phyloP scores from a whole-genome alignment of 1,139 yeast genomes.

The Saccharomyces hybrid region DNA sequence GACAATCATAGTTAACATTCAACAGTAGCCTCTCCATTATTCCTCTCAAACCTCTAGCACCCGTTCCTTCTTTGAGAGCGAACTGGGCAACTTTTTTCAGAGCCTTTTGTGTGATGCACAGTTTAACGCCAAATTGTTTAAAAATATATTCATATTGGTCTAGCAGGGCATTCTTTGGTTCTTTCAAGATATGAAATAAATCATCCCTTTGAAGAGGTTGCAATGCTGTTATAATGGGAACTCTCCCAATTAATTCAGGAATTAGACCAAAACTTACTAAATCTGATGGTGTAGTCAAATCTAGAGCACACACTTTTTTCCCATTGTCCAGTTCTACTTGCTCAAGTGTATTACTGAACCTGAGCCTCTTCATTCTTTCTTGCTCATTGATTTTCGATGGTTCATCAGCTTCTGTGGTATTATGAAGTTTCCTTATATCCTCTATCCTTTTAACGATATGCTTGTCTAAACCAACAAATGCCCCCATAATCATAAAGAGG shows the following conservation, averaged over 20 bases:
- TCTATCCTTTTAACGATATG: slow-evolving; percentile 36
- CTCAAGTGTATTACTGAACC: slow-evolving; percentile 27
- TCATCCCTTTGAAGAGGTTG: slow-evolving; percentile 39
- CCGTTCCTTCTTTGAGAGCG: slow-evolving; percentile 44
- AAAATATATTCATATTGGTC: slow-evolving; percentile 45
- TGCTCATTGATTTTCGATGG: background rate
- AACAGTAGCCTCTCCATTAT: slow-evolving; percentile 43
- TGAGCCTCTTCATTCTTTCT: slow-evolving; percentile 12
- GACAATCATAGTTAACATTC: slow-evolving; percentile 47
- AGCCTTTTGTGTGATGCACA: slow-evolving; percentile 42
- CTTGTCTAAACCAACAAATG: slow-evolving; percentile 47
- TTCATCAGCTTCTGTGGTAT: slow-evolving; percentile 5
- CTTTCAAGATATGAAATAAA: slow-evolving; percentile 40
- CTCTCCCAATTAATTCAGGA: slow-evolving; percentile 49
- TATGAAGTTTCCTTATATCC: slow-evolving; percentile 10
- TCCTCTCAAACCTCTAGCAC: slow-evolving; percentile 48
- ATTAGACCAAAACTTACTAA: slow-evolving; percentile 43
- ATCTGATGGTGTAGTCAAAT: slow-evolving; percentile 41
- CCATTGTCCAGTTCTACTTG: slow-evolving; percentile 34
- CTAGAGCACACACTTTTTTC: slow-evolving; percentile 35
- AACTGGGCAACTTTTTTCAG: slow-evolving; percentile 38
- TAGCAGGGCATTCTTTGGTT: slow-evolving; percentile 45
- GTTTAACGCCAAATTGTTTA: slow-evolving; percentile 41
- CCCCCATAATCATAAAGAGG: slow-evolving; percentile 48
- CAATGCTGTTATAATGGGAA: slow-evolving; percentile 44